Evolutionary conservation across 2,329 filamentous ascomycete species (phyloP), one percentile per base, ranked within the genome.

Genomic region (Ceratocystis eucalypticola): DNA sequence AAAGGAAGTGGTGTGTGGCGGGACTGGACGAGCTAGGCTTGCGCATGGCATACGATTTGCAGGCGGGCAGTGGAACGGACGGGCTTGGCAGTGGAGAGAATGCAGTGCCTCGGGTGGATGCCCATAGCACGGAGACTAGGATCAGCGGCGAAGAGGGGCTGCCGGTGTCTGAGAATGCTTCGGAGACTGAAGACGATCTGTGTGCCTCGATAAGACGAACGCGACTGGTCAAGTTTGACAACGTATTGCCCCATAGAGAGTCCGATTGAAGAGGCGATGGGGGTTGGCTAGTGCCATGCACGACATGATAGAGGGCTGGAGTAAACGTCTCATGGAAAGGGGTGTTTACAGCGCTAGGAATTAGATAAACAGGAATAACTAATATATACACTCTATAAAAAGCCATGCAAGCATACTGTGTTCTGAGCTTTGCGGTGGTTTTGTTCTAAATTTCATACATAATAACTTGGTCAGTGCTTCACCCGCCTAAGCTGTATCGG

Each of bases 21-120:
- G 65, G 62, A 8, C 50, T 64, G 12, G 53, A 64, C n/a, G 65
- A 67, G 62, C 61, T 62, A 17, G 61, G 64, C 55, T 44, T 46
- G 37, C 53, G 64, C 41, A 65, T 22, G 41, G 46, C 30, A 20
- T 66, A 66, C 55, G 59, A 66, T 17, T 30, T 66, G 28, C 55
- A 66, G 30, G 65, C 65, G 5, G 65, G 45, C 2, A 37, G 8
- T 17, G 44, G 33, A 15, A 22, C 63, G 37, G 53, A 67, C n/a
- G 20, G 44, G 1, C 7, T 7, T 7, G 41, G 12, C 7, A 28
- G 46, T 8, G 59, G 50, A 5, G 22, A 50, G 37, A 22, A 44
- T 6, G 41, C 61, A 8, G 61, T 67, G 37, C 65, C 65, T 15
- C 28, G 65, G n/a, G 33, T 62, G 20, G 50, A 61, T 53, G 48